Evolutionary conservation across 305 asterid species (phyloP).

Genomic region (Ilex paraguariensis): DNA sequence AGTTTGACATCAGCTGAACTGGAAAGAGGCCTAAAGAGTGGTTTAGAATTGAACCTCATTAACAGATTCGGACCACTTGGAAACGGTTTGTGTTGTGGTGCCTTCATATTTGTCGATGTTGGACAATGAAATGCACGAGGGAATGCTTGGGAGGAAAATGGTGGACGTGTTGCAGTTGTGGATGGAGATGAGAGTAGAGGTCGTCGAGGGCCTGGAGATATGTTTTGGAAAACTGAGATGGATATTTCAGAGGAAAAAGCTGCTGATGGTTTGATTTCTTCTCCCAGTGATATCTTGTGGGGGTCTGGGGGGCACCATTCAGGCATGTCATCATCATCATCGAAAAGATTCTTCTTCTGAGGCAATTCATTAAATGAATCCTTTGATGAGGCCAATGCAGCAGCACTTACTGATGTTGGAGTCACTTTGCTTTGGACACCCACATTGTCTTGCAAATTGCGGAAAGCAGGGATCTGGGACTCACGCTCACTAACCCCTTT

Average conservation of each 20-base stretch:
- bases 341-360: slow-evolving; percentile 6
- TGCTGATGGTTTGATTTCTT: slow-evolving; percentile 9
- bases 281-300: slow-evolving; percentile 1
- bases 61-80: slow-evolving; percentile 13
- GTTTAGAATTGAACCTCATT: slow-evolving; percentile 13
- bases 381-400: slow-evolving; percentile 5
- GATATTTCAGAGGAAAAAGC: not conserved
- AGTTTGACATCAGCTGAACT: slow-evolving; percentile 6
- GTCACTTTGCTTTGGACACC: slow-evolving; percentile 1
- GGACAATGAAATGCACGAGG: slow-evolving; percentile 9
- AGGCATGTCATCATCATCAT: slow-evolving; percentile 29
- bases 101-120: slow-evolving; percentile 6
- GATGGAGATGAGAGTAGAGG: slow-evolving; percentile 8
- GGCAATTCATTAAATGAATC: slow-evolving; percentile 2
- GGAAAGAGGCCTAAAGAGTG: slow-evolving; percentile 8
- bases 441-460: not conserved
- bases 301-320: slow-evolving; percentile 29
- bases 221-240: slow-evolving; percentile 8
- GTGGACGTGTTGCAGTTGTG: not conserved
- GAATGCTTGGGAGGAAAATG: slow-evolving; percentile 5
- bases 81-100: slow-evolving; percentile 9
- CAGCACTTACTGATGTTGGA: slow-evolving; percentile 6
- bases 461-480: not conserved
- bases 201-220: slow-evolving; percentile 8
- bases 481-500: slow-evolving; percentile 3